Conservation (phyloP, 805 yeast species). For the Myxozyma neglecta region DNA sequence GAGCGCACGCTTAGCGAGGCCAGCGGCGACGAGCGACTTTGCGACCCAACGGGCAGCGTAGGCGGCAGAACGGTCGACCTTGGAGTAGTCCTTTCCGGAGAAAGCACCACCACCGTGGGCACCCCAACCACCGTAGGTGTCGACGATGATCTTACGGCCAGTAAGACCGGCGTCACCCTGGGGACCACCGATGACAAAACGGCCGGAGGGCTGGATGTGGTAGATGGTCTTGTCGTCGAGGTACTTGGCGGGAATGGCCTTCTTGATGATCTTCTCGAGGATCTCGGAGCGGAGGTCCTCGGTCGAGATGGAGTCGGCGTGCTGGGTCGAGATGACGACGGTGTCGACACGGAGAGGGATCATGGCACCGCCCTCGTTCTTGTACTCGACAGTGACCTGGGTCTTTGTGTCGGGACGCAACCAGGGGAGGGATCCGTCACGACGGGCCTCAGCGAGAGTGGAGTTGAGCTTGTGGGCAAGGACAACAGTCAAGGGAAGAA, state of each 20-base stretch:
- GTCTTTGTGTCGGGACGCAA: slow-evolving; percentile 99
- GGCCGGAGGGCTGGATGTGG: slow-evolving; percentile 99
- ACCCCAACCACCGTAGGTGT: slow-evolving; percentile 99
- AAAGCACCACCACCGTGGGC: slow-evolving; percentile 99
- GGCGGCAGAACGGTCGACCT: slow-evolving; percentile 99
- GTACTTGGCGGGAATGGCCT: slow-evolving; percentile 86
- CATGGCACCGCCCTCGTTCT: slow-evolving; percentile 91
- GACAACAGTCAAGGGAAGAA: slow-evolving; percentile 89
- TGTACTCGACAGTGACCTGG: slow-evolving; percentile 97
- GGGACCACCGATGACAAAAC: slow-evolving; percentile 99
- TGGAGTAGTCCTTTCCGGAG: slow-evolving; percentile 99
- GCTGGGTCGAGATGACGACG: slow-evolving; percentile 95
- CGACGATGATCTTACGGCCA: slow-evolving; percentile 99
- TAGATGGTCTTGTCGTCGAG: slow-evolving; percentile 93
- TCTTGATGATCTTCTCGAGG: slow-evolving; percentile 76
- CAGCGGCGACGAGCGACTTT: slow-evolving; percentile 92
- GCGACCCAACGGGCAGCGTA: slow-evolving; percentile 99
- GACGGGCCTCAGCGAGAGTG: slow-evolving; percentile 95
- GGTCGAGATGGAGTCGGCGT: slow-evolving; percentile 92
- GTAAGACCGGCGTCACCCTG: slow-evolving; percentile 99
- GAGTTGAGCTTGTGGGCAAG: slow-evolving; percentile 95
- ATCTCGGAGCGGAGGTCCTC: slow-evolving; percentile 84
- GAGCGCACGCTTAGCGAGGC: slow-evolving; percentile 92
- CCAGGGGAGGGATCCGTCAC: slow-evolving; percentile 93
- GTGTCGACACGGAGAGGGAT: slow-evolving; percentile 96